Conservation (phyloP, 2,329 filamentous ascomycete species). For the Beauveria sp. region DNA sequence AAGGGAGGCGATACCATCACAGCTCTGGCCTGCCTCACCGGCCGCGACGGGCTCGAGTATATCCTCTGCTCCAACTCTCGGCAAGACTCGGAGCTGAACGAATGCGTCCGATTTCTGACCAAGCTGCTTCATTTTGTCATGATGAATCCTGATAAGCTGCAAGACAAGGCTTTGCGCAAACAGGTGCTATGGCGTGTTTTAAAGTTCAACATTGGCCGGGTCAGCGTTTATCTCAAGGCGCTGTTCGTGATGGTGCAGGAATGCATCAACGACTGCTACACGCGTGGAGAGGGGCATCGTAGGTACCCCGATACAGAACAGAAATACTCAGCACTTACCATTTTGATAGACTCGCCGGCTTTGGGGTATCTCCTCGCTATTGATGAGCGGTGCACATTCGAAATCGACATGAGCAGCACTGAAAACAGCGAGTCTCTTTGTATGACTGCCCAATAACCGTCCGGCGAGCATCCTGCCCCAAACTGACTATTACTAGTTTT, state of each 20-base stretch:
- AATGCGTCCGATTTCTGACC: not conserved
- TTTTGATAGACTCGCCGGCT: not conserved
- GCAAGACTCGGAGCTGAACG: slow-evolving; percentile 4
- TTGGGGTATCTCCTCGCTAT: not conserved
- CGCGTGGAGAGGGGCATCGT: not conserved
- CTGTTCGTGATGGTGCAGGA: not conserved
- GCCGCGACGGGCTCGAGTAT: slow-evolving; percentile 6
- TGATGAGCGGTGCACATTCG: not conserved
- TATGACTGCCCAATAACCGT: not conserved
- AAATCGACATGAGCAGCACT: not conserved
- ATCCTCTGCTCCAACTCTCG: slow-evolving; percentile 13
- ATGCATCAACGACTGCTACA: not conserved
- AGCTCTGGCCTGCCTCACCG: slow-evolving; percentile 5
- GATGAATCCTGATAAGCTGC: slow-evolving; percentile 8
- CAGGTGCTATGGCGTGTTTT: not conserved
- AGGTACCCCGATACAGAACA: not conserved
- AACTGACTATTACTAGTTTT: not conserved
- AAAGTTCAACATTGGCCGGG: not conserved
- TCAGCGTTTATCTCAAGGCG: not conserved
- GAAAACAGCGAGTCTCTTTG: not conserved
- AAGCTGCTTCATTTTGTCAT: not conserved
- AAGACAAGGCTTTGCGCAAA: slow-evolving; percentile 4
- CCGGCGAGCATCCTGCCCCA: not conserved
- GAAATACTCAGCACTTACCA: not conserved
- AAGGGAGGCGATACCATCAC: slow-evolving; percentile 12